Evolutionary conservation across 805 yeast genomes (phyloP), one percentile per base, ranked within the genome.

Genomic region (baker's yeast (Saccharomyces cerevisiae)): DNA sequence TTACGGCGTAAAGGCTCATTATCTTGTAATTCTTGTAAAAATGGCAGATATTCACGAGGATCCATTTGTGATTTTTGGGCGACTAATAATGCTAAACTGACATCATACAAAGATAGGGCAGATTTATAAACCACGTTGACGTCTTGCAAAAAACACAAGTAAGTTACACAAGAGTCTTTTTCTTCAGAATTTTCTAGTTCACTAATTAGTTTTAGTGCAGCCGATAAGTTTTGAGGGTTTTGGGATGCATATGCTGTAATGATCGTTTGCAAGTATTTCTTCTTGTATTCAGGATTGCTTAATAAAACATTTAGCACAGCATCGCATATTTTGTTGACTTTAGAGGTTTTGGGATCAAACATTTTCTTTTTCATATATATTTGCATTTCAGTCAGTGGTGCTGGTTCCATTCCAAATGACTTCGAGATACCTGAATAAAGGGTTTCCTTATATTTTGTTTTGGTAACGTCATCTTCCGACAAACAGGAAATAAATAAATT

Each of bases 1-100:
- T 80, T 78, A 59, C 84, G 81, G 56, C 96, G 80, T 53, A 82
- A 69, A 5, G 80, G 84, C 0, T 80, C 73, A 68, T 85, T 87
- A 46, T 79, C 80, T 60, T 88, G 85, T 52, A 94, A 74, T 49
- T 83, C 78, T 64, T 89, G 96, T 59, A 94, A 76, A 70, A 94
- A 94, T 51, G 99, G 97, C 51, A 94, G 73, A 62, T 94, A 94
- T 70, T 94, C 99, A 64, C 91, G 89, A 26, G 99, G 99, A 72
- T 94, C 99, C 77, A 86, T 91, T 70, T 92, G 98, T 0, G 97
- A 90, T 65, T 90, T 94, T 68, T 95, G 98, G 0, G 99, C 99
- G 55, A 94, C 84, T 11, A 79, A 77, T 54, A 94, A 76, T 0
- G 98, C 81, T 62, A 92, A 74, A 54, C 84, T 83, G 46, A 94